Evolutionary conservation across 2,329 filamentous ascomycete genomes (phyloP), one percentile per base, ranked within the genome.

Genomic region (Sclerotinia trifoliorum): DNA sequence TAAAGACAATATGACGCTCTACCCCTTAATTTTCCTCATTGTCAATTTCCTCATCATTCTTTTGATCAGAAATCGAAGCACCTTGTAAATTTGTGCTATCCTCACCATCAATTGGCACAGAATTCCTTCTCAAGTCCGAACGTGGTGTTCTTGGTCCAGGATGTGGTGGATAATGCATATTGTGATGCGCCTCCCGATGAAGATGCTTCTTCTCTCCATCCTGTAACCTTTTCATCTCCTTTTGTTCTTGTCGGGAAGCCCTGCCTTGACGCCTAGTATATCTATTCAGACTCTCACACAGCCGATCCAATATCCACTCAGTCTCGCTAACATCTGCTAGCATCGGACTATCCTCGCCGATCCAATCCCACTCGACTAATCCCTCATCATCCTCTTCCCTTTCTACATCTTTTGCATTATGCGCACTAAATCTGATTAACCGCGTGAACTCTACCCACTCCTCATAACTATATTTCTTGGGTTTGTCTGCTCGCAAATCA

Each of bases 301-400:
- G 78, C 46, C 87, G 81, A 75, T 89, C 85, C 2, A 92, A 78
- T 67, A 91, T 79, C 85, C 89, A 91, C 76, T 90, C 87, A 0
- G 87, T 82, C 78, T 92, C 89, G 8, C 81, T 84, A 70, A 85
- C 79, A 57, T 84, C 83, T 4, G 86, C 84, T 74, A 91, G 79
- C 83, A 92, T 85, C 0, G 89, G 89, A 73, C 87, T 89, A 68
- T 86, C 82, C 72, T 90, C 84, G 0, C 88, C 88, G 66, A 92
- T 86, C 89, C 89, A 92, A 74, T 91, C 89, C 88, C 89, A 91
- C 46, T 89, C 84, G 1, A 90, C 80, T 24, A 88, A 74, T 0
- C 85, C 86, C 39, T 86, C 84, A n/a, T 85, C 81, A 26, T 85
- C 83, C 68, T 86, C 84, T 10, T 84, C 81, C 1, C 78, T 72